A percentile compares a stretch with the other conserved stretches of the same genome.
These are phyloP conservation scores for Golubevia pallescens DNA, from an alignment of 1,284 basidiomycete genomes.

Conservation along the genomic window DNA sequence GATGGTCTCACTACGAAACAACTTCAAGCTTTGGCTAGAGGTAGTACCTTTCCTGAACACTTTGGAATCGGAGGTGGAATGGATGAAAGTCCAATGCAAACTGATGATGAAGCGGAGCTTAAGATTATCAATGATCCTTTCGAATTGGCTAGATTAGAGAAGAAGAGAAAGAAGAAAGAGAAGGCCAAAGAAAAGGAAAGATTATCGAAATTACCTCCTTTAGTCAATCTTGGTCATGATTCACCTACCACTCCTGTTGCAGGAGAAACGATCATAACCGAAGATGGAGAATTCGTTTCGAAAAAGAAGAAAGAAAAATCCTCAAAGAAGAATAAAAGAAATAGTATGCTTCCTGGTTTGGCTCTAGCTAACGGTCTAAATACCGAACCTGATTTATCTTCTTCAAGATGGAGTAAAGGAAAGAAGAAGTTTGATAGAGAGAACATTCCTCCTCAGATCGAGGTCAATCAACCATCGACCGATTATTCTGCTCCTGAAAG, in stretches of 20 bases:
- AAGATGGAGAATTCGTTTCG: too few relatives aligned
- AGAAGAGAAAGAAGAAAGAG: background rate
- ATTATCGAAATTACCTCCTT: too few relatives aligned
- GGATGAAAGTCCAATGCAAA: background rate
- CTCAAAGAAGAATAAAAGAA: background rate
- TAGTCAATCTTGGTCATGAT: too few relatives aligned
- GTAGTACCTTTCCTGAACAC: constrained; percentile 30
- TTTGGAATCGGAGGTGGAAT: constrained; percentile 18
- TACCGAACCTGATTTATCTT: constrained; percentile 10
- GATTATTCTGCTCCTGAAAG: constrained; percentile 3
- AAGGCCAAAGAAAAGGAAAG: constrained; percentile 5
- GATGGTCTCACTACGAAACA: constrained; percentile 30
- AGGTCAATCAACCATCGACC: background rate
- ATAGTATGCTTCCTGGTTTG: background rate
- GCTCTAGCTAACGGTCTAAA: too few relatives aligned
- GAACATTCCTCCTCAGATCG: constrained; percentile 1
- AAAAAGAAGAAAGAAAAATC: background rate
- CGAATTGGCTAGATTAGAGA: background rate
- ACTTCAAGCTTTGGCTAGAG: constrained; percentile 36
- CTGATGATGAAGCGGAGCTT: too few relatives aligned
- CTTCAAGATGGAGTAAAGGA: constrained; percentile 26
- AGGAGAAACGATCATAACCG: too few relatives aligned
- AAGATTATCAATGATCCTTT: too few relatives aligned
- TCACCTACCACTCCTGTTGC: too few relatives aligned
- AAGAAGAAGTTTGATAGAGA: constrained; percentile 22